Evolutionary conservation across 108 stramenopile species (phyloP).

Genomic region (Skeletonema costatum): DNA sequence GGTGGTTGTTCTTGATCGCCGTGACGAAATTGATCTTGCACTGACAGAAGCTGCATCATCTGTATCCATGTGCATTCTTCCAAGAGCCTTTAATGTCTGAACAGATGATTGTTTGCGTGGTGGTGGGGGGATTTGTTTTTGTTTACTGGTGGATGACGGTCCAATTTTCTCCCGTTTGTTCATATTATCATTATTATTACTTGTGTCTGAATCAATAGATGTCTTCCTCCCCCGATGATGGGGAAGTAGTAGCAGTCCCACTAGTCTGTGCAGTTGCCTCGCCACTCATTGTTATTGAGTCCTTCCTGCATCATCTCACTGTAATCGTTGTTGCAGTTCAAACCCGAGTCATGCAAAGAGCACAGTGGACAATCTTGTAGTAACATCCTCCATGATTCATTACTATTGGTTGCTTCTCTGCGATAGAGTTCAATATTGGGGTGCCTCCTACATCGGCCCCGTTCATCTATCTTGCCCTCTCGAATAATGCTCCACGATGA

Average conservation of each 20-base stretch:
- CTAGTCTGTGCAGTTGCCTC: background rate
- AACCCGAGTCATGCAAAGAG: slow-evolving; percentile 3
- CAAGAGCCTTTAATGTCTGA: slow-evolving; percentile 2
- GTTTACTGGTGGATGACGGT: background rate
- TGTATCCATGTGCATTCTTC: background rate
- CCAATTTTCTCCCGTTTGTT: background rate
- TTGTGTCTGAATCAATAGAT: background rate
- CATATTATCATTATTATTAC: background rate
- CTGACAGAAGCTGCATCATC: background rate
- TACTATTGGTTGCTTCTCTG: background rate
- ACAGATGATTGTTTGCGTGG: background rate
- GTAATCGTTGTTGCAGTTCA: background rate
- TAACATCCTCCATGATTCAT: slow-evolving; percentile 6
- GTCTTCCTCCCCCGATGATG: slow-evolving; percentile 1
- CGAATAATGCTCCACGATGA: background rate
- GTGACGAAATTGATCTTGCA: background rate
- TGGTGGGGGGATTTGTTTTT: background rate
- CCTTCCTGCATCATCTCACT: background rate
- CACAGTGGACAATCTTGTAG: slow-evolving; percentile 10
- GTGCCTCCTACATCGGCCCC: slow-evolving; percentile 1
- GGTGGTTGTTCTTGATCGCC: slow-evolving; percentile 12
- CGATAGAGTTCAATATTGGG: slow-evolving; percentile 6
- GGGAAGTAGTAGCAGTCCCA: background rate
- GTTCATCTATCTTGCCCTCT: slow-evolving; percentile 2
- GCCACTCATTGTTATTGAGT: background rate